Evolutionary conservation across 768 basidiomycete genomes (phyloP).

Genomic region (Pleurotus giganteus): DNA sequence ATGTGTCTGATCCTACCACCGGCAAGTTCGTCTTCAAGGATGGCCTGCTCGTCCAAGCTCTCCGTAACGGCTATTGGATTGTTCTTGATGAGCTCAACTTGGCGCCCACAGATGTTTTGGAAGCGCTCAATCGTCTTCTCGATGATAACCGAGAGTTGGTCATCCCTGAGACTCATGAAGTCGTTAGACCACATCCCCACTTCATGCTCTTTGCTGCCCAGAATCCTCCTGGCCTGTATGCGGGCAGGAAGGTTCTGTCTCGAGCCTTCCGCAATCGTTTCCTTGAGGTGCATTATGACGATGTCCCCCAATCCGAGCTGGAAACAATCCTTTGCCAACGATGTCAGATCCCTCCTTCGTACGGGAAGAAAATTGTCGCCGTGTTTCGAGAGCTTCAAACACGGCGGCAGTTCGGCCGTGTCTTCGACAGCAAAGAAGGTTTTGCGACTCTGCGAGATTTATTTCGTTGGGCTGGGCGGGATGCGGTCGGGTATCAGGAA

Average conservation of each 20-base stretch:
- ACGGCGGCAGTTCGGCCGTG: slow-evolving; percentile 82
- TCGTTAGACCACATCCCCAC: slow-evolving; percentile 88
- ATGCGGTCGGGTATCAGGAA: slow-evolving; percentile 87
- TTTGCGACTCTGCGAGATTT: slow-evolving; percentile 96
- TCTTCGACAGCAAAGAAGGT: slow-evolving; percentile 97
- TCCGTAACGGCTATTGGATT: slow-evolving; percentile 94
- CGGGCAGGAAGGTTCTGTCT: slow-evolving; percentile 90
- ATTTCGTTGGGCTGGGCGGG: slow-evolving; percentile 94
- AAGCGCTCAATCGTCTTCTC: slow-evolving; percentile 92
- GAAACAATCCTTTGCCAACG: slow-evolving; percentile 93
- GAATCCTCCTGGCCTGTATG: slow-evolving; percentile 95
- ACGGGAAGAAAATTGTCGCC: slow-evolving; percentile 83
- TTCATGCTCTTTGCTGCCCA: slow-evolving; percentile 99
- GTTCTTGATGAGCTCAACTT: slow-evolving; percentile 97
- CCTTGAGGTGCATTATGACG: slow-evolving; percentile 95
- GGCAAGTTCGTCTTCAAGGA: slow-evolving; percentile 97
- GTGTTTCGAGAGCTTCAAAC: slow-evolving; percentile 95
- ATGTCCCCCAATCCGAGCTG: slow-evolving; percentile 91
- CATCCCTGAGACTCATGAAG: slow-evolving; percentile 94
- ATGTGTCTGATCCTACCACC: slow-evolving; percentile 86
- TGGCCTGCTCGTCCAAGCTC: slow-evolving; percentile 88
- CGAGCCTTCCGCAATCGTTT: slow-evolving; percentile 97
- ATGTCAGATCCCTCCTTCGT: slow-evolving; percentile 91
- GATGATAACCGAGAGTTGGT: slow-evolving; percentile 97
- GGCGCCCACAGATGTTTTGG: slow-evolving; percentile 96